Percentiles rank a stretch among this genome's conserved stretches.
phyloP scores from a whole-genome alignment of 2,329 filamentous ascomycete species.

The Curvularia sp. region DNA sequence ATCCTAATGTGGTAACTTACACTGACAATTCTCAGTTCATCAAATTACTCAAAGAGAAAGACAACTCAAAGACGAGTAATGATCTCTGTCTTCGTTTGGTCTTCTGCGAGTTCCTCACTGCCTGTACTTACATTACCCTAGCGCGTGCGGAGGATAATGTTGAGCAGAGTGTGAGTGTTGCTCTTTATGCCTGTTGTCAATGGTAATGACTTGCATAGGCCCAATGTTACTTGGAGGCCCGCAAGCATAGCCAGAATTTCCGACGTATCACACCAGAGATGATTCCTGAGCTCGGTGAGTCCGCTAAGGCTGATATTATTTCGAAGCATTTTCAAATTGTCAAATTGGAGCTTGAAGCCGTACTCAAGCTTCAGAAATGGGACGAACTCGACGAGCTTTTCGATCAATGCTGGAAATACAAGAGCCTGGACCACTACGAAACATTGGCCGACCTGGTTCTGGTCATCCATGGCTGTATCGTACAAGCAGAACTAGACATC shows the following conservation, averaged over 20 bases:
- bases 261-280: constrained; percentile 55
- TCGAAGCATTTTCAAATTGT: constrained; percentile 71
- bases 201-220: constrained; percentile 55
- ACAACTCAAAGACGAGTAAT: constrained; percentile 35
- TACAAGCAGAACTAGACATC: constrained; percentile 35
- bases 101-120: constrained; percentile 73
- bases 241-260: constrained; percentile 68
- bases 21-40: constrained; percentile 49
- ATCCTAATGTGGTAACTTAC: neutral
- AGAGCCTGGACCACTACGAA: constrained; percentile 52
- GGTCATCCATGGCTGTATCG: constrained; percentile 51
- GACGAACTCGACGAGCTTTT: constrained; percentile 69
- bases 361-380: constrained; percentile 71
- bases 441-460: constrained; percentile 58
- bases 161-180: constrained; percentile 49
- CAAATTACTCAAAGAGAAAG: constrained; percentile 43
- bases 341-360: constrained; percentile 81
- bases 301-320: constrained; percentile 61
- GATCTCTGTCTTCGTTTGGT: constrained; percentile 67
- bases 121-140: constrained; percentile 56
- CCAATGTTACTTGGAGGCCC: constrained; percentile 68
- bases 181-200: constrained; percentile 18
- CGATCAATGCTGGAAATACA: constrained; percentile 51
- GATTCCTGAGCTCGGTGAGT: constrained; percentile 51
- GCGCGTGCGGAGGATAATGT: constrained; percentile 56